A percentile compares a stretch with the other conserved stretches of the same genome.
These are phyloP conservation scores for Dryadomyces quercus-mongolicae DNA, from an alignment of 2,329 filamentous ascomycete genomes.

Conservation along the genomic window DNA sequence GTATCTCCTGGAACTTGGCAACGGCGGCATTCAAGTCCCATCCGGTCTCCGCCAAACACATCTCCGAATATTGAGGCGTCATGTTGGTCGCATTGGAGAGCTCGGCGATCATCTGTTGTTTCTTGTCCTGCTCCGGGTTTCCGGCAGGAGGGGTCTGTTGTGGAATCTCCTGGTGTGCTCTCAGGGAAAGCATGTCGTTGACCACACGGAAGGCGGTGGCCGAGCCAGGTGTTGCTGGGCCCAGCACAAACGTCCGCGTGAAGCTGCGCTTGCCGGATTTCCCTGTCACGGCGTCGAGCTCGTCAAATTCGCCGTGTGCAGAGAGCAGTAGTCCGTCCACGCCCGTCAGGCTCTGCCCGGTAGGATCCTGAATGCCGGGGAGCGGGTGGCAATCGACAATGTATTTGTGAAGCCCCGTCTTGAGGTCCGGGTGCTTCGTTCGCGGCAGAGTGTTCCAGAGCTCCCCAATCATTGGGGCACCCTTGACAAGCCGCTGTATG, in stretches of 20 bases:
- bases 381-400: slow-evolving; percentile 72
- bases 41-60: slow-evolving; percentile 67
- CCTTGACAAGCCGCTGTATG: slow-evolving; percentile 54
- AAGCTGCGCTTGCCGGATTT: slow-evolving; percentile 61
- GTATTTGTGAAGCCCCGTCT: slow-evolving; percentile 57
- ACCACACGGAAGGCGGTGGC: slow-evolving; percentile 59
- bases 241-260: slow-evolving; percentile 68
- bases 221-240: slow-evolving; percentile 52
- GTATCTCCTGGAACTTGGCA: slow-evolving; percentile 62
- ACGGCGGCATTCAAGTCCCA: slow-evolving; percentile 74
- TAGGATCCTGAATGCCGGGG: slow-evolving; percentile 58
- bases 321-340: slow-evolving; percentile 69
- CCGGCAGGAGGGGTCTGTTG: slow-evolving; percentile 18
- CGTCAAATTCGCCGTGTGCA: slow-evolving; percentile 76
- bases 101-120: slow-evolving; percentile 61
- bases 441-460: slow-evolving; percentile 59
- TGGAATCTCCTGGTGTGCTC: slow-evolving; percentile 47
- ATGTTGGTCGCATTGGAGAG: slow-evolving; percentile 70
- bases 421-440: slow-evolving; percentile 64
- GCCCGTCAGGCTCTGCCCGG: slow-evolving; percentile 47
- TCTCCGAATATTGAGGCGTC: slow-evolving; percentile 63
- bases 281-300: slow-evolving; percentile 45
- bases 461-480: slow-evolving; percentile 51
- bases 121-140: slow-evolving; percentile 24
- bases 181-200: slow-evolving; percentile 65